These are phyloP conservation scores for Hanseniaspora sp. DNA, from an alignment of 1,139 yeast species.

Conservation along the genomic window DNA sequence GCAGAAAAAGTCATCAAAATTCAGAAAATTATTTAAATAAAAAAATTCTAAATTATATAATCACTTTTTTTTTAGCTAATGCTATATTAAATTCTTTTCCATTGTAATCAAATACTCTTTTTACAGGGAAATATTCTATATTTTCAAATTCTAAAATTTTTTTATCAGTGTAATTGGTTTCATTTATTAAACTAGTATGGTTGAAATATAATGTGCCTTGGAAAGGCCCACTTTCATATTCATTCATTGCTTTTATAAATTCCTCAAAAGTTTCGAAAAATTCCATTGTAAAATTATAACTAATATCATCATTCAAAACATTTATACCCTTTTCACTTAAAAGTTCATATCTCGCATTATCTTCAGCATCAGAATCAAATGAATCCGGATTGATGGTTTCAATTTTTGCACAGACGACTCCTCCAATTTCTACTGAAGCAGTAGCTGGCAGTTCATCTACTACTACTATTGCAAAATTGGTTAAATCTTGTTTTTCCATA, in stretches of 20 bases:
- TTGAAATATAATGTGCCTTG: slow-evolving; percentile 13
- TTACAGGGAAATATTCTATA: slow-evolving; percentile 25
- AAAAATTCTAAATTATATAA: neutral
- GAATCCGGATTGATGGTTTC: slow-evolving; percentile 35
- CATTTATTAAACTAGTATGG: neutral
- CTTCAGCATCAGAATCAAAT: slow-evolving; percentile 28
- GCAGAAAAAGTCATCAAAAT: slow-evolving; percentile 1
- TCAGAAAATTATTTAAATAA: slow-evolving; percentile 5
- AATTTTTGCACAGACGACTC: slow-evolving; percentile 37
- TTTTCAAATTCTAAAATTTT: slow-evolving; percentile 6
- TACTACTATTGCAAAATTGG: slow-evolving; percentile 42
- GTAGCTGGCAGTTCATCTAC: slow-evolving; percentile 56
- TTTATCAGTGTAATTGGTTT: neutral
- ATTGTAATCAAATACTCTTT: slow-evolving; percentile 22
- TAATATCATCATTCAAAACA: slow-evolving; percentile 10
- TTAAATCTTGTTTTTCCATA: slow-evolving; percentile 23
- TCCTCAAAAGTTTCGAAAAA: slow-evolving; percentile 17
- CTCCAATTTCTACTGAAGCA: slow-evolving; percentile 75
- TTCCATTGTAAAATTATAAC: slow-evolving; percentile 18
- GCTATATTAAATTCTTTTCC: slow-evolving; percentile 22
- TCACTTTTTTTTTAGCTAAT: slow-evolving; percentile 18
- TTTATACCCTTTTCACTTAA: neutral
- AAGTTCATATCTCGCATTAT: neutral
- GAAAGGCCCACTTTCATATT: neutral
- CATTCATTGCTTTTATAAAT: slow-evolving; percentile 8